Base-by-base conservation (phyloP, 1,139 yeast species). In the Yamadazyma conglobata region DNA sequence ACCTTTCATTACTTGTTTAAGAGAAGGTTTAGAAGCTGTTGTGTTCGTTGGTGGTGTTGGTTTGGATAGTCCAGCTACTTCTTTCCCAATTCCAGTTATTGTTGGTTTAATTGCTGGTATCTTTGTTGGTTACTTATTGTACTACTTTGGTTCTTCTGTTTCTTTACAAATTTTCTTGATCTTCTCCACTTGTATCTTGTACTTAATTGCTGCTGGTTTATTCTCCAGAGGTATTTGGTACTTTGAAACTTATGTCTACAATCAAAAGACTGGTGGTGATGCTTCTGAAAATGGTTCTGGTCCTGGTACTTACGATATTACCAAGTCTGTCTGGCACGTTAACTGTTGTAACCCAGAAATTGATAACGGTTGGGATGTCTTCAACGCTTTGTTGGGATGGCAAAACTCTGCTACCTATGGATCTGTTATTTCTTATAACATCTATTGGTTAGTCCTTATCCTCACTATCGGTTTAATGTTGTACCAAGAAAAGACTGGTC, bases 1-100 rank as follows among this genome's bases (percentile, higher is more conserved):
- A 43, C 95, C 95, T 10, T 79, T 84, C 44, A 70, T 87, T 46
- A 87, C 96, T 13, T 82, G 87, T 30, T 67, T 87, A 39, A 77
- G 95, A 65, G 95, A 87, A 69, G 96, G 95, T 41, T 66, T 87
- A 42, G 96, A 87, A 64, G 95, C 95, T 3, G 91, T 87, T 30
- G 89, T 86, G 15, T 86, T 86, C 51, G 81, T 87, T 35, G 95
- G 95, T 24, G 95, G 95, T 49, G 85, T 88, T 25, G 95, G 95
- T 43, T 72, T 88, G 19, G 34, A 32, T 28, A 31, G 37, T 31
- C 44, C 43, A 24, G 77, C 88, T 10, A 58, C 80, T 5, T 76
- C 95, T 0, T 84, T 86, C 70, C 96, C 96, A 37, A 58, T 88
- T 43, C 91, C 96, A 9, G 94, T 86, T 27, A 60, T 86, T 37